Percentiles rank a stretch among this genome's conserved stretches.
These are phyloP conservation scores for Phytophthora parvispora DNA, from an alignment of 352 stramenopile genomes.

Conservation along the genomic window DNA sequence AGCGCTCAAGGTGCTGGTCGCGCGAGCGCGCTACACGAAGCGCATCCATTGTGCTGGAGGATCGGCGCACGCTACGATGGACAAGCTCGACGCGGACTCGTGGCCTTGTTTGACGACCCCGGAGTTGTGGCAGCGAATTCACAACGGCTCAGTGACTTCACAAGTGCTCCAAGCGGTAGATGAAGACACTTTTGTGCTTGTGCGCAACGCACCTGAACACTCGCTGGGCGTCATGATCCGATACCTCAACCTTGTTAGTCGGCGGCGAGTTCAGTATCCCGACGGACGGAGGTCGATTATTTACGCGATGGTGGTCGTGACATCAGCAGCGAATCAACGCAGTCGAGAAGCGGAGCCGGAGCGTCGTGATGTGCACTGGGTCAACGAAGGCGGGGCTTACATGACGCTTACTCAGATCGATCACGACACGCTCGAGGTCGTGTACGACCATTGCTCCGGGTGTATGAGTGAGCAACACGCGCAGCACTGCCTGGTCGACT, in stretches of 20 bases:
- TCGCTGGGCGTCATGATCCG: slow-evolving; percentile 23
- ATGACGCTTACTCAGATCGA: slow-evolving; percentile 49
- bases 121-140: slow-evolving; percentile 42
- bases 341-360: slow-evolving; percentile 39
- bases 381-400: slow-evolving; percentile 45
- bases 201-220: slow-evolving; percentile 30
- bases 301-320: slow-evolving; percentile 43
- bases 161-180: slow-evolving; percentile 43
- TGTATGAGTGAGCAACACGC: slow-evolving; percentile 59
- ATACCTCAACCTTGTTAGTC: slow-evolving; percentile 49
- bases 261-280: slow-evolving; percentile 11
- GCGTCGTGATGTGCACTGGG: slow-evolving; percentile 32
- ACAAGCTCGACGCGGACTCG: slow-evolving; percentile 40
- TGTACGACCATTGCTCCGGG: slow-evolving; percentile 51
- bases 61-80: slow-evolving; percentile 28
- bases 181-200: slow-evolving; percentile 39
- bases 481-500: slow-evolving; percentile 62
- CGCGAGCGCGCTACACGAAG: slow-evolving; percentile 42
- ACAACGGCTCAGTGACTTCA: slow-evolving; percentile 26
- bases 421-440: slow-evolving; percentile 35
- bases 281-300: slow-evolving; percentile 29
- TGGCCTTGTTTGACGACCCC: slow-evolving; percentile 39
- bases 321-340: slow-evolving; percentile 40
- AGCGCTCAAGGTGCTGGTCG: slow-evolving; percentile 21
- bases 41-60: slow-evolving; percentile 40